phyloP scores from a whole-genome alignment of 2,329 filamentous ascomycete species.

The Neonectria faginata region DNA sequence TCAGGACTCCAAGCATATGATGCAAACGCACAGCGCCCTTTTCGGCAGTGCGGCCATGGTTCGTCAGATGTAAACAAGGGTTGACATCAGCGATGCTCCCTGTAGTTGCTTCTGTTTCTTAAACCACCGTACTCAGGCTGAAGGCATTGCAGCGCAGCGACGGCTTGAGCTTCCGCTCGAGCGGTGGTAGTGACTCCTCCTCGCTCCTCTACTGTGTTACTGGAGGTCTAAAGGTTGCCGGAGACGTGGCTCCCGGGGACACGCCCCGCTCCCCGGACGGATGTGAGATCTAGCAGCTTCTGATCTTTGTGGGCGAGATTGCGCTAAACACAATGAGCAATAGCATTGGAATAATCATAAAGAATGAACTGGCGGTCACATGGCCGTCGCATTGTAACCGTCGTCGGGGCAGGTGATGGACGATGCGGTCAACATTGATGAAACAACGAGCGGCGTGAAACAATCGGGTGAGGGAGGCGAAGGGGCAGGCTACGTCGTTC shows the following conservation, averaged over 20 bases:
- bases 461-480: slow-evolving; percentile 32
- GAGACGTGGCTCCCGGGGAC: not conserved
- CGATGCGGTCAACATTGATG: slow-evolving; percentile 17
- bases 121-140: slow-evolving; percentile 7
- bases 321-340: slow-evolving; percentile 8
- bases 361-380: slow-evolving; percentile 1
- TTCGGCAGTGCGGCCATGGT: slow-evolving; percentile 25
- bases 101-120: slow-evolving; percentile 17
- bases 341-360: slow-evolving; percentile 1
- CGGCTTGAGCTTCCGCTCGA: slow-evolving; percentile 24
- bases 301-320: slow-evolving; percentile 2
- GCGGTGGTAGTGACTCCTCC: not conserved
- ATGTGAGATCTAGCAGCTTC: not conserved
- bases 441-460: slow-evolving; percentile 36
- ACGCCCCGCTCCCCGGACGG: slow-evolving; percentile 3
- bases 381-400: slow-evolving; percentile 12
- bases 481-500: slow-evolving; percentile 23
- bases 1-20: slow-evolving; percentile 3
- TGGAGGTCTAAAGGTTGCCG: not conserved
- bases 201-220: not conserved
- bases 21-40: slow-evolving; percentile 18
- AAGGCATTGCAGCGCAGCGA: slow-evolving; percentile 11
- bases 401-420: slow-evolving; percentile 7
- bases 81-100: slow-evolving; percentile 27
- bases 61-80: slow-evolving; percentile 26